These are phyloP conservation scores for Blastomyces silverae DNA, from an alignment of 2,329 filamentous ascomycete species.

Conservation along the genomic window DNA sequence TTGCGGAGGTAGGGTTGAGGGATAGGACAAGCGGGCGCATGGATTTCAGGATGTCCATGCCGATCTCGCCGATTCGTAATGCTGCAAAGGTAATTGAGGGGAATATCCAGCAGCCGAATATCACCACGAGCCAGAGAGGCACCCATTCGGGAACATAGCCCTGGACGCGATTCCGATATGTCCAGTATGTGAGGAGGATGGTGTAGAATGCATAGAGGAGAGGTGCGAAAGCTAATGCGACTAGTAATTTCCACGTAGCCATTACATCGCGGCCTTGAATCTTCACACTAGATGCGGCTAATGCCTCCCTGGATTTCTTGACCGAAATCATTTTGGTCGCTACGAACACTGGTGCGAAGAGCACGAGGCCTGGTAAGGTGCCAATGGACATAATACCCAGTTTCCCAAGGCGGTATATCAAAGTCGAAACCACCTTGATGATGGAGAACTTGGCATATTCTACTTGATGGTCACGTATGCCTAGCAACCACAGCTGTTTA, in stretches of 20 bases:
- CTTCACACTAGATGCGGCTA: conserved; percentile 82
- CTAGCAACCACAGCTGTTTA: conserved; percentile 72
- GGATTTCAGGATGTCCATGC: conserved; percentile 97
- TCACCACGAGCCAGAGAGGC: conserved; percentile 68
- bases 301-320: conserved; percentile 72
- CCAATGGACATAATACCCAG: conserved; percentile 68
- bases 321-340: conserved; percentile 75
- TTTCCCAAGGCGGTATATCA: conserved; percentile 75
- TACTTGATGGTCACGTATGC: conserved; percentile 88
- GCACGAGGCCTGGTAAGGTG: conserved; percentile 74
- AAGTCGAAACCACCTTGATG: conserved; percentile 63
- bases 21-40: conserved; percentile 79
- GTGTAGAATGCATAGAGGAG: conserved; percentile 78
- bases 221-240: conserved; percentile 76
- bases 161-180: conserved; percentile 72
- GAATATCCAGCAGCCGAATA: conserved; percentile 72
- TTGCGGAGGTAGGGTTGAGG: conserved; percentile 74
- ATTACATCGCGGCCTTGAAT: conserved; percentile 83
- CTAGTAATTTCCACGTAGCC: conserved; percentile 87
- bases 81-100: conserved; percentile 86
- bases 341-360: conserved; percentile 85
- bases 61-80: conserved; percentile 91
- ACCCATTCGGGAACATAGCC: conserved; percentile 75
- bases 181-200: conserved; percentile 64
- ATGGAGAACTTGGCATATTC: conserved; percentile 81